These are phyloP conservation scores for Calonectria hawksworthii DNA, from an alignment of 2,329 filamentous ascomycete genomes.

Conservation along the genomic window DNA sequence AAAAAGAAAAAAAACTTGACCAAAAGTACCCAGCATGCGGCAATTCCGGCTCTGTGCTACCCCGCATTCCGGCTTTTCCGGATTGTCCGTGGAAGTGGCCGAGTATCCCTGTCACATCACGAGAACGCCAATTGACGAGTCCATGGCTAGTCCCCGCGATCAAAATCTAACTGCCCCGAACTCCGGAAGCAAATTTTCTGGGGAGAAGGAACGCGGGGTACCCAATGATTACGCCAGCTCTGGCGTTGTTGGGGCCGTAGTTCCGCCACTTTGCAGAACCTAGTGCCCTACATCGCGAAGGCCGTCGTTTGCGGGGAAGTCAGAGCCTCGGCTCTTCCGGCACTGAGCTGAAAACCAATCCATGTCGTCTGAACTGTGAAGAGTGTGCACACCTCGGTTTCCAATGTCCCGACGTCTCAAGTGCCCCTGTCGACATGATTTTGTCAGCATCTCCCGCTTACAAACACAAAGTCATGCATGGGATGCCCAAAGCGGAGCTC, in stretches of 20 bases:
- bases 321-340: neutral
- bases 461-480: neutral
- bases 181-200: slow-evolving; percentile 1
- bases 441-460: neutral
- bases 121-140: neutral
- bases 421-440: neutral
- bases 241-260: neutral
- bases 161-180: neutral
- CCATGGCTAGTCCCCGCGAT: neutral
- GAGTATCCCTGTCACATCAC: neutral
- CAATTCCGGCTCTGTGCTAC: neutral
- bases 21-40: neutral
- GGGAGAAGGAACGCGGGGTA: slow-evolving; percentile 19
- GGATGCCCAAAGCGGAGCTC: neutral
- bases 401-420: neutral
- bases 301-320: slow-evolving; percentile 4
- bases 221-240: slow-evolving; percentile 7
- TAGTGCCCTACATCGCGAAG: neutral
- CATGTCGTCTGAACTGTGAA: neutral
- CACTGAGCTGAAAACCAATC: neutral
- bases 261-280: neutral
- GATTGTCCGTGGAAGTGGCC: neutral
- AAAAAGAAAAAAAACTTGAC: neutral
- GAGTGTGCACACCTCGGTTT: slow-evolving; percentile 5
- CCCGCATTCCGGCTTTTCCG: slow-evolving; percentile 27